phyloP scores from a whole-genome alignment of 306 rosid species.

The Astragalus glycyphyllos region DNA sequence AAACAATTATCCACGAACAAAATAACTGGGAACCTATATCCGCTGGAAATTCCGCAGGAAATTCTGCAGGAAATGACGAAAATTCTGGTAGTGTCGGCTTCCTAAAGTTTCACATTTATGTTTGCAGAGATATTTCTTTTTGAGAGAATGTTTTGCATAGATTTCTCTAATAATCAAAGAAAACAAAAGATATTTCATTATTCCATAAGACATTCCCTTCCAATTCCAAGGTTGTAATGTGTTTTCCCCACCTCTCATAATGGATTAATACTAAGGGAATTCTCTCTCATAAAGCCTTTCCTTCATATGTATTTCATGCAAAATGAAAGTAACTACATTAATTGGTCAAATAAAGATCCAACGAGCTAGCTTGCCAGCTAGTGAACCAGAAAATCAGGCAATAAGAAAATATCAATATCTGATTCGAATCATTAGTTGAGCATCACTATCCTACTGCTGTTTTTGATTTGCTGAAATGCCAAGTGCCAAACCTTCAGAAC shows the following conservation, averaged over 20 bases:
- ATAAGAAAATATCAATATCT: slow-evolving; percentile 2
- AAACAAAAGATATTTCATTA: slow-evolving; percentile 35
- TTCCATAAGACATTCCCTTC: slow-evolving; percentile 45
- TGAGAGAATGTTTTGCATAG: too few relatives aligned
- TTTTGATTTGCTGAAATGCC: slow-evolving; percentile 42
- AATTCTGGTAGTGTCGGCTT: too few relatives aligned
- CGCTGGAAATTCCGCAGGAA: too few relatives aligned
- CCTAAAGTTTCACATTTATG: too few relatives aligned
- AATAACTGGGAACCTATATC: too few relatives aligned
- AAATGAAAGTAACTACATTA: slow-evolving; percentile 17
- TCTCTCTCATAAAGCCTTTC: slow-evolving; percentile 21
- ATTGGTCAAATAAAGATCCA: slow-evolving; percentile 32
- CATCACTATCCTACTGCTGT: slow-evolving; percentile 38
- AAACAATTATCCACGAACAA: too few relatives aligned
- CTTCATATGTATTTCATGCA: background rate
- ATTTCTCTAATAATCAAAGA: too few relatives aligned
- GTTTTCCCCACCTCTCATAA: slow-evolving; percentile 20
- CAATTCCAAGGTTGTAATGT: slow-evolving; percentile 27
- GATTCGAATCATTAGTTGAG: slow-evolving; percentile 45
- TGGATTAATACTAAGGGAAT: slow-evolving; percentile 31
- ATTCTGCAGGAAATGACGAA: too few relatives aligned
- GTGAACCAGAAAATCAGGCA: slow-evolving; percentile 34
- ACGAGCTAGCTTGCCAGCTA: slow-evolving; percentile 28
- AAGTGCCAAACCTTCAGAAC: slow-evolving; percentile 47
- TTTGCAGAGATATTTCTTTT: too few relatives aligned